Base-by-base conservation (phyloP, 148 eudicot species). In the Vaccinium corymbosum region DNA sequence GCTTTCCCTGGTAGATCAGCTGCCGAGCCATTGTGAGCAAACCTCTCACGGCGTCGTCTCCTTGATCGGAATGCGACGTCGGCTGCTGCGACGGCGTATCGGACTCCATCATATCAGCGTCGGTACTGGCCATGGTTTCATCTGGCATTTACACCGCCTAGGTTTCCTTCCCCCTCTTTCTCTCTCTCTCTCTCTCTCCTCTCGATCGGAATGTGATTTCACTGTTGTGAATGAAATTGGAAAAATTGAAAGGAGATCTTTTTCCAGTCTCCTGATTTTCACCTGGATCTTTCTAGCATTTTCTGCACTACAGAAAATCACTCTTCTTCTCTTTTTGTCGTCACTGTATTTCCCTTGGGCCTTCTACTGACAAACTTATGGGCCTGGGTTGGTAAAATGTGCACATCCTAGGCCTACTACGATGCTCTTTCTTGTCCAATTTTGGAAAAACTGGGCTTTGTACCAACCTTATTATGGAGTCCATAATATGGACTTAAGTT, bases 1-100 rank as follows among this genome's bases (percentile, higher is more conserved):
- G 96, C 22, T 89, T 88, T 59, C 93, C 96, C 84, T 93, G 98
- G 87, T 94, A 90, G 73, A 94, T 83, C 62, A 91, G 90, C 71
- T 91, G 96, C 74, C 98, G 94, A 64, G 98, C 98, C 84, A 85
- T 64, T 46, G 88, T 46, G 38, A 95, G 90, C 49, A 91, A 80
- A 19, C 52, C 87, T 80, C 87, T 87, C 46, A 86, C 87, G 51
- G 15, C 87, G 70, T 89, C 93, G 72, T 78, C 56, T 52, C 49
- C 79, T 79, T 78, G 89, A 20, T 64, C 89, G 46, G 87, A 52
- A 64, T 16, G 48, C 5, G 83, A 59, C 75, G 70, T 3, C 35
- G 32, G 68, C 78, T 14, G 74, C 27, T 15, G 87, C 57, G 78
- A 85, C 38, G 83, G 76, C 25, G 83, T 72, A 7, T 82, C 88